Evolutionary conservation across 2,329 filamentous ascomycete species (phyloP).

Genomic region (Taxawa tesnikishii): DNA sequence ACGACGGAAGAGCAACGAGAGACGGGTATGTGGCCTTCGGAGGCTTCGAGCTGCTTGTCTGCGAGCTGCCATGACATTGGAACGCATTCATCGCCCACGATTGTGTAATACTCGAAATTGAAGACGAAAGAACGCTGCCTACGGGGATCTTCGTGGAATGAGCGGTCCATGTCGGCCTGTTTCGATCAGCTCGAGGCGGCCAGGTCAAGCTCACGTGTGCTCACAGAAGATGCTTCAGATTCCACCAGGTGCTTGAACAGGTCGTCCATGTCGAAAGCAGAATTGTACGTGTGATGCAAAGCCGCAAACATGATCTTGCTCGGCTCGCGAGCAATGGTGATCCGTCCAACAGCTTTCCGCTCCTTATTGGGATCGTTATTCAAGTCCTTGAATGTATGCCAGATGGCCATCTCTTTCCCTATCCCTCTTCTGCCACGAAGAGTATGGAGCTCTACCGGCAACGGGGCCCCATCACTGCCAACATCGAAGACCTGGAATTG

Average conservation of each 20-base stretch:
- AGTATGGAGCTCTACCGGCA: conserved; percentile 23
- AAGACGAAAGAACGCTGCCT: conserved; percentile 49
- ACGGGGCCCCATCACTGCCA: conserved; percentile 30
- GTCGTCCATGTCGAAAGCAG: conserved; percentile 51
- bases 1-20: conserved; percentile 48
- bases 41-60: conserved; percentile 31
- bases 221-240: conserved; percentile 28
- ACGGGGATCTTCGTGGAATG: conserved; percentile 32
- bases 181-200: background rate
- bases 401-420: conserved; percentile 20
- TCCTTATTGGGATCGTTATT: conserved; percentile 27
- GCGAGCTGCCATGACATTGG: conserved; percentile 50
- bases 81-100: conserved; percentile 42
- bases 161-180: conserved; percentile 19
- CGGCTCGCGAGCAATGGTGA: conserved; percentile 49
- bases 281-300: conserved; percentile 44
- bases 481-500: conserved; percentile 49
- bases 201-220: conserved; percentile 27
- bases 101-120: conserved; percentile 53
- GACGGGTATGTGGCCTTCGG: conserved; percentile 43
- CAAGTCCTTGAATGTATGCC: conserved; percentile 22
- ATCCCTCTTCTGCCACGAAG: too few relatives aligned
- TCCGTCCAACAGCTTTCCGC: conserved; percentile 40
- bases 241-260: conserved; percentile 43
- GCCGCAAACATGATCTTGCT: conserved; percentile 48